These are phyloP conservation scores for Colletotrichum sojae DNA, from an alignment of 2,329 filamentous ascomycete genomes.

Conservation along the genomic window DNA sequence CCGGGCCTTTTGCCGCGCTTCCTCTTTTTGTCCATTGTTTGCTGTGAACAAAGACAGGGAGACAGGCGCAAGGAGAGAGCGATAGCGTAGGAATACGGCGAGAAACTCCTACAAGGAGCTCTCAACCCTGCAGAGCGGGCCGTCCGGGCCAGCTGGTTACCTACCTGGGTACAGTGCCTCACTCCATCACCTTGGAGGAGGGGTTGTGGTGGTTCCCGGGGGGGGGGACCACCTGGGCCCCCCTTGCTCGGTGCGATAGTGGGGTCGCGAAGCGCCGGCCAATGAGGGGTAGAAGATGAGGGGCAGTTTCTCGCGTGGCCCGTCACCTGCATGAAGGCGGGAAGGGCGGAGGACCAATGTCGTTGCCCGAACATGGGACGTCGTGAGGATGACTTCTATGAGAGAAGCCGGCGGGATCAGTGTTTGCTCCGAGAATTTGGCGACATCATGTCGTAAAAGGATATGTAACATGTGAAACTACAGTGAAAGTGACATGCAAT, in stretches of 20 bases:
- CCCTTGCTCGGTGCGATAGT: conserved; percentile 14
- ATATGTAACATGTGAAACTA: background rate
- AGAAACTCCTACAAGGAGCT: conserved; percentile 3
- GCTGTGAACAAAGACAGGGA: background rate
- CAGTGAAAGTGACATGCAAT: background rate
- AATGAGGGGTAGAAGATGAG: conserved; percentile 27
- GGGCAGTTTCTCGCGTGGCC: conserved; percentile 28
- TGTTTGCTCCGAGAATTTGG: background rate
- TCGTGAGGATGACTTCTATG: background rate
- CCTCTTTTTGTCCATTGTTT: no score
- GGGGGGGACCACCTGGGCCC: conserved; percentile 12
- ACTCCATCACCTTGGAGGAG: background rate
- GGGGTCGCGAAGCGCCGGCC: conserved; percentile 38
- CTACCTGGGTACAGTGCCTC: background rate
- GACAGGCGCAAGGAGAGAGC: conserved; percentile 9
- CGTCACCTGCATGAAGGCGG: conserved; percentile 34
- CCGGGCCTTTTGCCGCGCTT: background rate
- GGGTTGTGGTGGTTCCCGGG: no score
- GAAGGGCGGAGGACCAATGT: conserved; percentile 25
- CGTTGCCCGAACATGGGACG: conserved; percentile 26
- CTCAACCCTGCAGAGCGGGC: conserved; percentile 38
- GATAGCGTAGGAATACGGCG: background rate
- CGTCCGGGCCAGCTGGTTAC: conserved; percentile 21
- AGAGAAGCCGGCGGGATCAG: conserved; percentile 8
- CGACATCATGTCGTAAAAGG: background rate